Base-by-base conservation (phyloP, 2,329 filamentous ascomycete species). In the Epichloe sibirici region DNA sequence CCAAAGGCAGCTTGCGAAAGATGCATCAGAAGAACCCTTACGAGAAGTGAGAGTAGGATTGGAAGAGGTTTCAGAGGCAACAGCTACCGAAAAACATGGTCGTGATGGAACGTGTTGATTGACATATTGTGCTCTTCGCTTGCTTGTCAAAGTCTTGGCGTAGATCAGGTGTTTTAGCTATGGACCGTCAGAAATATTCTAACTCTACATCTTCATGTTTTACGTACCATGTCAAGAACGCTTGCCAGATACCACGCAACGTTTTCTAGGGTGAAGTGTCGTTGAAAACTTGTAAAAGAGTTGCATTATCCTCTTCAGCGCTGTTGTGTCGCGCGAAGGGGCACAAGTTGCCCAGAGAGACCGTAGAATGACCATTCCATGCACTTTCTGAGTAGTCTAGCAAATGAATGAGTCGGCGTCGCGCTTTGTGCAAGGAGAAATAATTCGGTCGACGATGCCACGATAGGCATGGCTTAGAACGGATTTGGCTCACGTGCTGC, bases 1-100 rank as follows among this genome's bases (percentile, higher is more conserved):
- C 91, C 91, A 56, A 90, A 88, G 0, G 90, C 88, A 34, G 90
- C 90, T 63, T 93, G 88, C 1, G 81, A 81, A n/a, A 96, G 79
- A 62, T 95, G 90, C 85, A 96, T 95, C 1, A 96, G 74, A 2
- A 96, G 71, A 0, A 96, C 88, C 5, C 88, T 51, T 17, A 7
- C 34, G 12, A 45, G 5, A n/a, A 3, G n/a, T 15, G 8, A 34
- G 3, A 39, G 48, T 61, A 21, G 56, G 49, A 23, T 37, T 3
- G 28, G 8, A 8, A n/a, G 15, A 45, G 15, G 21, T 11, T n/a
- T 21, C n/a, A 11, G 15, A 15, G 2, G n/a, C 21, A 5, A 4
- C 5, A 43, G 57, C 56, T 57, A 72, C 72, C 77, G 79, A 52
- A 90, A 82, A 7, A 77, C 76, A 0, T 76, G 69, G 17, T 80